These are phyloP conservation scores for Nitzschia putrida DNA, from an alignment of 108 stramenopile species.

Conservation along the genomic window DNA sequence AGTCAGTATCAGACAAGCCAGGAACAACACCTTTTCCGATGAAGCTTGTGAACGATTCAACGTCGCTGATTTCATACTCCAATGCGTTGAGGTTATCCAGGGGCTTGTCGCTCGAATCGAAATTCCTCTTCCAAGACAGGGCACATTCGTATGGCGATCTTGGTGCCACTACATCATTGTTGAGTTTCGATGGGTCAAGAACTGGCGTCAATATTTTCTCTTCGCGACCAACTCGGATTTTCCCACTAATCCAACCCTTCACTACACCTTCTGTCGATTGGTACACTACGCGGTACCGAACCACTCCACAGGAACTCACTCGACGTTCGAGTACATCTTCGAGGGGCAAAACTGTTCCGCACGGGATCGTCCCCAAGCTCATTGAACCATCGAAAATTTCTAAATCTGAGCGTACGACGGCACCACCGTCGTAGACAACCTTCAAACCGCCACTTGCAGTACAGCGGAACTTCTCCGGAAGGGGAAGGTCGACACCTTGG, in stretches of 20 bases:
- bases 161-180: constrained; percentile 21
- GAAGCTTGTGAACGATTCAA: constrained; percentile 53
- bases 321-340: constrained; percentile 74
- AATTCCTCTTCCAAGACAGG: constrained; percentile 53
- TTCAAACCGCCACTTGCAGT: constrained; percentile 60
- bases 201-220: constrained; percentile 76
- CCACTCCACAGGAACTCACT: constrained; percentile 87
- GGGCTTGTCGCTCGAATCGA: constrained; percentile 8
- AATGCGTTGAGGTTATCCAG: neutral
- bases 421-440: constrained; percentile 72
- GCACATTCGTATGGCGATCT: constrained; percentile 69
- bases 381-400: constrained; percentile 79
- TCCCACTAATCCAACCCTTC: constrained; percentile 83
- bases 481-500: constrained; percentile 52
- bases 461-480: constrained; percentile 64
- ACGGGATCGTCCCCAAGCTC: constrained; percentile 73
- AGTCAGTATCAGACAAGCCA: constrained; percentile 48
- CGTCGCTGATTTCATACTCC: constrained; percentile 10
- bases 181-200: constrained; percentile 29
- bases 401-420: constrained; percentile 79
- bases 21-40: constrained; percentile 40
- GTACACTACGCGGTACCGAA: constrained; percentile 72
- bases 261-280: constrained; percentile 39
- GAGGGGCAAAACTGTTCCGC: constrained; percentile 58
- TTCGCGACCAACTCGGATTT: constrained; percentile 86